phyloP scores from a whole-genome alignment of 140 eudicot species.

The Bidens hawaiensis region DNA sequence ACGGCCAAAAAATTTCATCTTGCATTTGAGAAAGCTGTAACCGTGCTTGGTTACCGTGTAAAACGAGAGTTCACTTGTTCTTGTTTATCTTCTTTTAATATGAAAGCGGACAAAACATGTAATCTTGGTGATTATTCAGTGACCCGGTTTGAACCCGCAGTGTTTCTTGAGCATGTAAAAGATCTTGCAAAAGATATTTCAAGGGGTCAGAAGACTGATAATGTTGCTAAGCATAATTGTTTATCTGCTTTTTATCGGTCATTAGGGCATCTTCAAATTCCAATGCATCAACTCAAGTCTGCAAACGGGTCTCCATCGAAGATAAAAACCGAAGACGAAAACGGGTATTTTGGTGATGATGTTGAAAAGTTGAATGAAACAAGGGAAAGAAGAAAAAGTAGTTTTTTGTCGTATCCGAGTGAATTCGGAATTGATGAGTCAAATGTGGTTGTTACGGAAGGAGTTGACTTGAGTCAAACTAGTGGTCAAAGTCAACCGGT shows the following conservation, averaged over 20 bases:
- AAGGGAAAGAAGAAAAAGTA: conserved; percentile 68
- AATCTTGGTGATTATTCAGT: conserved; percentile 18
- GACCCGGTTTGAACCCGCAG: conserved; percentile 44
- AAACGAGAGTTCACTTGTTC: conserved; percentile 57
- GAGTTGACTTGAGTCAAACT: conserved; percentile 21
- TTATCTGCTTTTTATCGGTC: conserved; percentile 56
- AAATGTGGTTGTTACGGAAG: conserved; percentile 4
- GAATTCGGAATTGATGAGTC: conserved; percentile 33
- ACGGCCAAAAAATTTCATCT: conserved; percentile 37
- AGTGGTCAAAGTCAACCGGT: conserved; percentile 12
- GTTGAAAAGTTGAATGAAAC: conserved; percentile 26
- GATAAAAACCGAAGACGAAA: conserved; percentile 21
- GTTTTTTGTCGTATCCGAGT: conserved; percentile 46
- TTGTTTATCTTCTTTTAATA: conserved; percentile 38
- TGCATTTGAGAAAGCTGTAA: conserved; percentile 49
- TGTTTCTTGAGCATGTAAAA: conserved; percentile 36
- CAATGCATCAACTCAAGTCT: conserved; percentile 43
- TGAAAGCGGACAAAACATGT: conserved; percentile 1
- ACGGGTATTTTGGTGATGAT: conserved; percentile 4
- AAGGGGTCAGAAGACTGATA: conserved; percentile 29
- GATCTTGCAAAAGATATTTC: conserved; percentile 29
- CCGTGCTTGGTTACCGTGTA: conserved; percentile 50
- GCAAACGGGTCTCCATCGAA: conserved; percentile 18
- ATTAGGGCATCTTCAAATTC: conserved; percentile 53
- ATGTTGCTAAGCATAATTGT: conserved; percentile 28